Evolutionary conservation across 208 protist species (phyloP).

Genomic region (Trypanosoma lewisi): DNA sequence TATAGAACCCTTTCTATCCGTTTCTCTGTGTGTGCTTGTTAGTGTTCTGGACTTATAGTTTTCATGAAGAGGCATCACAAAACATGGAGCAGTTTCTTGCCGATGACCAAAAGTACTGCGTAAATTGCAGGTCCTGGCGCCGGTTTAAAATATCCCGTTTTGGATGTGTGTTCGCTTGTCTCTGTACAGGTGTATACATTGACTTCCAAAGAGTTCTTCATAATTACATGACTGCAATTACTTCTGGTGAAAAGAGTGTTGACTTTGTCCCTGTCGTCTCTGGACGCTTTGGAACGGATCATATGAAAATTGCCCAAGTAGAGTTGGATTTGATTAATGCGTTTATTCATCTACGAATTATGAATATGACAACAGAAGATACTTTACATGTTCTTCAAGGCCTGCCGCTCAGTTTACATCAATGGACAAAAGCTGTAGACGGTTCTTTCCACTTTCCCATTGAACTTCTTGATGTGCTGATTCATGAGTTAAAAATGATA

Average conservation of each 20-base stretch:
- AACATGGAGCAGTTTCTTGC: constrained; percentile 57
- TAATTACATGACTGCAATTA: constrained; percentile 25
- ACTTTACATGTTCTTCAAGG: constrained; percentile 19
- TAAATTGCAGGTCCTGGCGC: constrained; percentile 31
- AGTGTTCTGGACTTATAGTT: constrained; percentile 2
- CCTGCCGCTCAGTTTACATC: constrained; percentile 14
- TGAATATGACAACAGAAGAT: constrained; percentile 22
- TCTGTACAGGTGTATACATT: constrained; percentile 33
- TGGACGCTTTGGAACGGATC: constrained; percentile 33
- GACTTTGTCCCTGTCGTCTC: constrained; percentile 49
- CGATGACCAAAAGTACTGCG: constrained; percentile 29
- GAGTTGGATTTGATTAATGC: constrained; percentile 42
- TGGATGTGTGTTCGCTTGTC: constrained; percentile 65
- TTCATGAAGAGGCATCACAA: constrained; percentile 1
- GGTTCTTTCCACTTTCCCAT: constrained; percentile 18
- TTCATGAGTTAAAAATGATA: constrained; percentile 21
- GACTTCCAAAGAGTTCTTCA: constrained; percentile 49
- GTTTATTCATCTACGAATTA: constrained; percentile 14
- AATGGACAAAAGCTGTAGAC: constrained; percentile 13
- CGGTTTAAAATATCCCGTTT: constrained; percentile 61
- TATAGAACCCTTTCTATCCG: neutral
- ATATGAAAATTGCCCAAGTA: constrained; percentile 37
- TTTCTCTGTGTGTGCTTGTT: constrained; percentile 1
- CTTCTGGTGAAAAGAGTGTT: constrained; percentile 9
- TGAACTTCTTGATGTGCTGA: constrained; percentile 19